These are phyloP conservation scores for Pleurotus eryngii DNA, from an alignment of 768 basidiomycete species.

Conservation along the genomic window DNA sequence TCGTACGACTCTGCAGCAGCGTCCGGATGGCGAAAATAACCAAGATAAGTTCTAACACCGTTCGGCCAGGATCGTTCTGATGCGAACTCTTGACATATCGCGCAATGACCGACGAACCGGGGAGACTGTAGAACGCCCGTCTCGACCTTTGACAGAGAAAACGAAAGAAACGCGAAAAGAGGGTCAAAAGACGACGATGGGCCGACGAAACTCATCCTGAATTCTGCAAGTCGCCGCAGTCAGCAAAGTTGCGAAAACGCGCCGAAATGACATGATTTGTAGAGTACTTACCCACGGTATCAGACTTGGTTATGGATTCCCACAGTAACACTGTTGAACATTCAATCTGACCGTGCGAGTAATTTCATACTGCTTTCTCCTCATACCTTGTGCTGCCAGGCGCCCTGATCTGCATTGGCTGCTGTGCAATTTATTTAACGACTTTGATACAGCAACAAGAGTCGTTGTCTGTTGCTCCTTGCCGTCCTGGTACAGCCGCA, in stretches of 20 bases:
- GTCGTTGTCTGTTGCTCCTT: too few species aligned
- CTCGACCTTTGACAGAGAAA: constrained; percentile 56
- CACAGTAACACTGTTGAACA: too few species aligned
- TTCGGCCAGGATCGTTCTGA: constrained; percentile 92
- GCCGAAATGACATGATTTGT: too few species aligned
- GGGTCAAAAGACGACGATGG: constrained; percentile 37
- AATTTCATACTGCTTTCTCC: too few species aligned
- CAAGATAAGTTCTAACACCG: constrained; percentile 85
- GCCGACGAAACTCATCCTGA: neutral
- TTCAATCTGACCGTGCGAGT: too few species aligned
- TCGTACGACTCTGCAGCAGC: constrained; percentile 83
- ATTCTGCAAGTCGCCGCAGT: neutral
- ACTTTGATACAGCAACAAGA: too few species aligned
- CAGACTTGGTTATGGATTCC: too few species aligned
- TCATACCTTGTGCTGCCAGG: too few species aligned
- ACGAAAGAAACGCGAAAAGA: constrained; percentile 64
- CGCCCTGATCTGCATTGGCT: too few species aligned
- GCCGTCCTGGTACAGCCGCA: too few species aligned
- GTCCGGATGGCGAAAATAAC: constrained; percentile 87
- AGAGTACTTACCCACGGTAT: too few species aligned
- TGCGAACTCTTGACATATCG: constrained; percentile 95
- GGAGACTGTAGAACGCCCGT: constrained; percentile 68
- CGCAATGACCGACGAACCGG: constrained; percentile 78
- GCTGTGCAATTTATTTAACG: too few species aligned
- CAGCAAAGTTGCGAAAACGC: neutral